phyloP scores from a whole-genome alignment of 768 basidiomycete species.

The Leccinum ochraceum region DNA sequence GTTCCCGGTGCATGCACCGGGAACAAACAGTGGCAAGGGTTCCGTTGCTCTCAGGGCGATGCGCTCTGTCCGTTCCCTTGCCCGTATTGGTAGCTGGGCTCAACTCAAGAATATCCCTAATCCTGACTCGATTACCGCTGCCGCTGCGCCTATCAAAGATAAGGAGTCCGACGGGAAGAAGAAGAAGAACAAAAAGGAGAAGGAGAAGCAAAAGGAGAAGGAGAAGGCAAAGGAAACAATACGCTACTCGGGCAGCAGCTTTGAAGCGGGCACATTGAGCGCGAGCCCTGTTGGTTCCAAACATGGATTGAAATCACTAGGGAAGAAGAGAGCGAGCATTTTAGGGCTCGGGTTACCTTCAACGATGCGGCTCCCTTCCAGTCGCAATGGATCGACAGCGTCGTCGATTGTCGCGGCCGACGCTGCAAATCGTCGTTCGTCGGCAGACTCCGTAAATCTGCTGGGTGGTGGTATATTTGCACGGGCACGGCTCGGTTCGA shows the following conservation, averaged over 20 bases:
- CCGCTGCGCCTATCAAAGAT: constrained; percentile 29
- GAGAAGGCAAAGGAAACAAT: constrained; percentile 35
- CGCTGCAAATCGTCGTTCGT: constrained; percentile 23
- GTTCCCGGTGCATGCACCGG: no score
- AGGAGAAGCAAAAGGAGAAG: no score
- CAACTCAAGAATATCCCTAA: constrained; percentile 48
- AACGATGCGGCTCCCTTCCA: constrained; percentile 45
- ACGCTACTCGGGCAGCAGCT: constrained; percentile 60
- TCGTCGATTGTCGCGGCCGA: constrained; percentile 33
- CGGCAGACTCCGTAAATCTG: constrained; percentile 34
- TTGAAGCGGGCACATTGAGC: constrained; percentile 63
- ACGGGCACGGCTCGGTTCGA: constrained; percentile 39
- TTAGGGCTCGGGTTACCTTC: constrained; percentile 65
- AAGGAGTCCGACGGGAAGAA: constrained; percentile 36
- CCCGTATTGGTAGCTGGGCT: constrained; percentile 72
- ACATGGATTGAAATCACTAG: constrained; percentile 35
- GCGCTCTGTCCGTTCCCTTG: constrained; percentile 70
- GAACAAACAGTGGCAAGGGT: constrained; percentile 38
- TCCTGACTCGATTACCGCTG: constrained; percentile 26
- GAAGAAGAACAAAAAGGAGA: constrained; percentile 37
- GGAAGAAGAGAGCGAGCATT: constrained; percentile 60
- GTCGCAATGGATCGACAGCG: constrained; percentile 36
- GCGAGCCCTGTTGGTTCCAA: constrained; percentile 33
- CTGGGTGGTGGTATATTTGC: constrained; percentile 34
- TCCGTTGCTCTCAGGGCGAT: constrained; percentile 81